Conservation (phyloP, 2,329 filamentous ascomycete genomes). For the Didymellaceae sp. region DNA sequence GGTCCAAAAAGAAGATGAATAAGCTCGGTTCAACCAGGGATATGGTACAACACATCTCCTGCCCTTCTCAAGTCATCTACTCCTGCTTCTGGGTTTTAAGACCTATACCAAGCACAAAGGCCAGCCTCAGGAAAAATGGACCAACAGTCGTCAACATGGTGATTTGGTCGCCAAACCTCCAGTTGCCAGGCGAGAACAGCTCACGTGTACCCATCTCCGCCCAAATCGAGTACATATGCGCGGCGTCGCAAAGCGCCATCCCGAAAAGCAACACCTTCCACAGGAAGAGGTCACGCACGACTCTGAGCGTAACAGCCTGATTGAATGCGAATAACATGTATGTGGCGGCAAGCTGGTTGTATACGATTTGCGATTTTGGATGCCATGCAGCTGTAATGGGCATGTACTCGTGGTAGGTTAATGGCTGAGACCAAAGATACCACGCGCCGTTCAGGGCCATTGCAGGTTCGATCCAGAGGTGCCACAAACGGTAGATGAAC, state of each 20-base stretch:
- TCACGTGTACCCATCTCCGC: conserved; percentile 38
- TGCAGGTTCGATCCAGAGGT: conserved; percentile 72
- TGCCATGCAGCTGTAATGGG: conserved; percentile 53
- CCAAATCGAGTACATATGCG: conserved; percentile 65
- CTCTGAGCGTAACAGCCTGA: conserved; percentile 75
- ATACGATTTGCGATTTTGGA: conserved; percentile 58
- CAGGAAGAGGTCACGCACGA: conserved; percentile 69
- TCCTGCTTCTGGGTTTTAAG: conserved; percentile 27
- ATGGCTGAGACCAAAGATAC: conserved; percentile 57
- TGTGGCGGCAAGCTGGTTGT: conserved; percentile 77
- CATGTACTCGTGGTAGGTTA: conserved; percentile 69
- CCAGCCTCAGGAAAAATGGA: conserved; percentile 42
- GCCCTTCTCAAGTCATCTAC: conserved; percentile 10
- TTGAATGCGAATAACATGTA: conserved; percentile 80
- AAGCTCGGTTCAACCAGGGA: neutral
- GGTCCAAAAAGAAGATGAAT: neutral
- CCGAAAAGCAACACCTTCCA: conserved; percentile 72
- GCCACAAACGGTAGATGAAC: conserved; percentile 72
- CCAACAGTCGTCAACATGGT: conserved; percentile 45
- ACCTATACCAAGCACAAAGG: conserved; percentile 48
- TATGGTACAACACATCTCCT: too few species aligned
- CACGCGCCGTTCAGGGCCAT: conserved; percentile 60
- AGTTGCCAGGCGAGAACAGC: conserved; percentile 33
- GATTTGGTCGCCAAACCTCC: conserved; percentile 49
- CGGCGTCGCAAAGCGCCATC: conserved; percentile 74